These are phyloP conservation scores for Populus nigra DNA, from an alignment of 345 rosid species.

Conservation along the genomic window DNA sequence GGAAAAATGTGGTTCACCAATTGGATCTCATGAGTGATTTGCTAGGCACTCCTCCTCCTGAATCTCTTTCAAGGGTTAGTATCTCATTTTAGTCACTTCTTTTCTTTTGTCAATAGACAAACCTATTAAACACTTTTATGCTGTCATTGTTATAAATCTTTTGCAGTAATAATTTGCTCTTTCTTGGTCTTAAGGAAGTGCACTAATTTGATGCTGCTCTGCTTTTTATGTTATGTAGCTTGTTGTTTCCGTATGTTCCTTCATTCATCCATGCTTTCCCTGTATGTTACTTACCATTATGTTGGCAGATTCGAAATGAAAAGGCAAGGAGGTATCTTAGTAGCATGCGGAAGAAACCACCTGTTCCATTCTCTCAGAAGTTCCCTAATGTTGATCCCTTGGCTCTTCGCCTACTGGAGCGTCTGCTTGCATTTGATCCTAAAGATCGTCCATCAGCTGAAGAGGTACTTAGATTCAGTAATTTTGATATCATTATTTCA, in stretches of 20 bases:
- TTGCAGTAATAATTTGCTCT: not conserved
- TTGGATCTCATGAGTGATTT: conserved; percentile 94
- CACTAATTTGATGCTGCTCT: not conserved
- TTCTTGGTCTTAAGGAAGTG: not conserved
- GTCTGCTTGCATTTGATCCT: conserved; percentile 92
- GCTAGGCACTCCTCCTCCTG: conserved; percentile 87
- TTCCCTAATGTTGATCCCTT: conserved; percentile 79
- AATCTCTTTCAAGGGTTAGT: conserved; percentile 73
- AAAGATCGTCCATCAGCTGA: conserved; percentile 95
- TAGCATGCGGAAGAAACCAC: conserved; percentile 85
- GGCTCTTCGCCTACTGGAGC: conserved; percentile 74
- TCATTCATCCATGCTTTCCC: not conserved
- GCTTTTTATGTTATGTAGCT: conserved; percentile 4
- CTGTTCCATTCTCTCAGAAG: conserved; percentile 73
- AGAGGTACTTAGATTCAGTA: conserved; percentile 43
- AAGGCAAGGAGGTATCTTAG: conserved; percentile 96
- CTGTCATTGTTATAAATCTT: not conserved
- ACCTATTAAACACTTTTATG: not conserved
- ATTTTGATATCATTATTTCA: not conserved
- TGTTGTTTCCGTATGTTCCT: not conserved
- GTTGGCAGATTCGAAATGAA: conserved; percentile 83
- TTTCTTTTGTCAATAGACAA: conserved; percentile 1
- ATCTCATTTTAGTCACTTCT: not conserved
- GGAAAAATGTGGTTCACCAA: conserved; percentile 94
- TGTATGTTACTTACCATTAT: not conserved